Evolutionary conservation across 176 grass and related monocot genomes (phyloP).

Genomic region (Metroxylon sagu): DNA sequence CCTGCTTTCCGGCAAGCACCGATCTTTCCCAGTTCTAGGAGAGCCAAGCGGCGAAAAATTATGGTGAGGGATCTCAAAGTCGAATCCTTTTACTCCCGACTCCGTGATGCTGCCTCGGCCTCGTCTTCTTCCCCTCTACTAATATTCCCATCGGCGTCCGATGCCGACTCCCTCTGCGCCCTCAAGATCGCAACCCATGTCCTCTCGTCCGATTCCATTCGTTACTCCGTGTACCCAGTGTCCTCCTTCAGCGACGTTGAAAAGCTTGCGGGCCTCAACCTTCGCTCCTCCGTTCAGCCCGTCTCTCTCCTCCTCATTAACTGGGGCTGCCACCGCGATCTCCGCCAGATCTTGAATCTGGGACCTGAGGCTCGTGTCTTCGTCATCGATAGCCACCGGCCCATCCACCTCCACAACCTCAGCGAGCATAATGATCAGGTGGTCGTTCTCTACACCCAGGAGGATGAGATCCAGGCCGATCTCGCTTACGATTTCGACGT

Average conservation of each 20-base stretch:
- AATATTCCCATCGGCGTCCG: conserved; percentile 68
- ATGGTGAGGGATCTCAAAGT: conserved; percentile 63
- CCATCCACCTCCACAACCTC: conserved; percentile 79
- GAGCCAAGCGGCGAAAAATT: neutral
- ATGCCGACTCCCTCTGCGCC: conserved; percentile 76
- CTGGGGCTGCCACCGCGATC: conserved; percentile 73
- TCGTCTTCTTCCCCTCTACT: conserved; percentile 49
- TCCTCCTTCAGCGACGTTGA: conserved; percentile 31
- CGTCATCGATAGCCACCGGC: conserved; percentile 67
- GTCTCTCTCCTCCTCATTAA: conserved; percentile 65
- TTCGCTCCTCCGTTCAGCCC: conserved; percentile 21
- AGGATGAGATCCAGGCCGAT: conserved; percentile 74
- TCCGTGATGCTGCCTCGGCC: conserved; percentile 37
- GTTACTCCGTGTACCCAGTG: conserved; percentile 54
- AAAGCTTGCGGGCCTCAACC: conserved; percentile 15
- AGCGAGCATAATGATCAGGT: conserved; percentile 50
- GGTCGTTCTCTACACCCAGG: conserved; percentile 61
- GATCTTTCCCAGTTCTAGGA: too few species aligned
- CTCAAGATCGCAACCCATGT: conserved; percentile 54
- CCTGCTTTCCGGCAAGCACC: too few species aligned
- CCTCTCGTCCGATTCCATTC: conserved; percentile 55
- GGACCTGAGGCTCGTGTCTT: conserved; percentile 33
- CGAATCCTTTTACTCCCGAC: conserved; percentile 59
- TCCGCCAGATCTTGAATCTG: conserved; percentile 38
- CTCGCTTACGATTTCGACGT: conserved; percentile 73